These are phyloP conservation scores for Cladorrhinum samala DNA, from an alignment of 495 filamentous ascomycete genomes.

Conservation along the genomic window DNA sequence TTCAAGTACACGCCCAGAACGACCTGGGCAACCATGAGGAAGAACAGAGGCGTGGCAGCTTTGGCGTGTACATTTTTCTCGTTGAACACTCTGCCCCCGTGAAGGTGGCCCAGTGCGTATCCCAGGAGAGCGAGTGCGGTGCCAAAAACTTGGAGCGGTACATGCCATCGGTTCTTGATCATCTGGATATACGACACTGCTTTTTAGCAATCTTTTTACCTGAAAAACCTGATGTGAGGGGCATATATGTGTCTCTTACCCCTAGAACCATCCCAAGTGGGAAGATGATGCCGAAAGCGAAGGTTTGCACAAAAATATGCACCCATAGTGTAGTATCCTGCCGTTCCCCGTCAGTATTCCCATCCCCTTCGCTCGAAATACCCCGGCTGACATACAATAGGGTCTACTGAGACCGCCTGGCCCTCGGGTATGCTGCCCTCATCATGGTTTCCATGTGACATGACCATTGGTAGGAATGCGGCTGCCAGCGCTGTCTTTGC, in stretches of 20 bases:
- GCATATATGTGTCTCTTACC: no score
- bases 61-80: constrained; percentile 70
- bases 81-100: constrained; percentile 82
- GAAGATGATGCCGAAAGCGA: constrained; percentile 86
- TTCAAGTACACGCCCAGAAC: constrained; percentile 81
- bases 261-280: constrained; percentile 94
- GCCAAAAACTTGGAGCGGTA: constrained; percentile 75
- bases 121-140: constrained; percentile 71
- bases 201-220: constrained; percentile 6
- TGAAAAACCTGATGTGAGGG: neutral
- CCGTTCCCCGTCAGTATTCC: neutral
- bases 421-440: constrained; percentile 71
- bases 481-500: constrained; percentile 16
- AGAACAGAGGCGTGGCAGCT: constrained; percentile 74
- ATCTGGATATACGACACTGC: constrained; percentile 51
- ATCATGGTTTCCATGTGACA: constrained; percentile 67
- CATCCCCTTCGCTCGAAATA: constrained; percentile 13
- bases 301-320: constrained; percentile 84
- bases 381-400: constrained; percentile 58
- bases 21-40: constrained; percentile 70
- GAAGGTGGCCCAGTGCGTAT: constrained; percentile 85
- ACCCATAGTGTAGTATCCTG: constrained; percentile 85
- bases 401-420: constrained; percentile 66
- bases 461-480: constrained; percentile 32
- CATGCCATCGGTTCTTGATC: constrained; percentile 85